Base-by-base conservation (phyloP, 805 yeast species). In the Metschnikowia baotianmanensis region DNA sequence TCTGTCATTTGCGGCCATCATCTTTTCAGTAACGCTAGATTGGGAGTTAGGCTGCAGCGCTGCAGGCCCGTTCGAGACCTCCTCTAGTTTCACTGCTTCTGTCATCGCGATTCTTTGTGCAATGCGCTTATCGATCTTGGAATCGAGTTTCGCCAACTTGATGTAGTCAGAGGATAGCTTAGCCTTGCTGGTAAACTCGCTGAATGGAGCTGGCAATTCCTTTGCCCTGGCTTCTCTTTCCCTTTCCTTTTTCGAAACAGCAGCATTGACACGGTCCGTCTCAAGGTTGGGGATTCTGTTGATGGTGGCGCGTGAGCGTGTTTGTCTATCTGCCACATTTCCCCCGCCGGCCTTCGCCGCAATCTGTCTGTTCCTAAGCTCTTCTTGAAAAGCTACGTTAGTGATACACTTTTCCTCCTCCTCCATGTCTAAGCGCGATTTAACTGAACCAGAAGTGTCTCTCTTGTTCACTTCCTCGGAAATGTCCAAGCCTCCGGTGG, bases 61-160 rank as follows among this genome's bases (percentile, higher is more conserved):
- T 9, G 17, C 11, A 17, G 27, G 30, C 10, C 20, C 30, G 23
- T 13, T 13, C 9, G 28, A n/a, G 12, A 15, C 22, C 8, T 38
- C 43, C 18, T 47, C 51, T 7, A 15, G 11, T 26, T 47, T 47
- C 19, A 45, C 42, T 15, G 26, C 16, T 17, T 20, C 16, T 15
- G 39, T 18, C 31, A 24, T 15, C 7, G 26, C 35, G 15, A 30
- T 21, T 12, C 38, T 31, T 23, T 41, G 38, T 10, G 30, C 34
- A 10, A 15, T 20, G 16, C 33, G 39, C 18, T 43, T 43, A 8
- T 48, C 52, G 22, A 50, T 23, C 26, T 40, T 41, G 12, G 47
- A 24, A 31, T 61, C 62, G 19, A 61, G 51, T 20, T 42, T 47
- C 28, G 52, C 53, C 51, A 61, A 45, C 31, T 58, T 57, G 12